Evolutionary conservation across 371 early-diverging fungal species (phyloP).

Genomic region (Mucor ambiguus): DNA sequence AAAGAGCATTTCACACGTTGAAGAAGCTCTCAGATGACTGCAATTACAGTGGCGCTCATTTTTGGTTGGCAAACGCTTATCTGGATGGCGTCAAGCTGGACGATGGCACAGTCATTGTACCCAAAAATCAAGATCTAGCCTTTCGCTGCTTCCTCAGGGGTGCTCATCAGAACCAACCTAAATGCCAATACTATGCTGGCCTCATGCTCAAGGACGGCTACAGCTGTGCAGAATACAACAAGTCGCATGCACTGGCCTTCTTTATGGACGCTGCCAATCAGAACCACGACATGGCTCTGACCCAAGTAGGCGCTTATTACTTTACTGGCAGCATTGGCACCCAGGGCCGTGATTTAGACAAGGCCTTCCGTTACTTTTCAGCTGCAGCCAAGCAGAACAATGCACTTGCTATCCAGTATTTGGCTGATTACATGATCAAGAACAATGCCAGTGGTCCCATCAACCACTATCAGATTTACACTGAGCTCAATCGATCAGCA

Average conservation of each 20-base stretch:
- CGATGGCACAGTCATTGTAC: constrained; percentile 1
- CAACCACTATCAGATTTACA: constrained; percentile 7
- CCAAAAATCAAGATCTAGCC: constrained; percentile 4
- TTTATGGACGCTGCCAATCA: constrained; percentile 18
- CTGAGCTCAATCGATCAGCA: constrained; percentile 13
- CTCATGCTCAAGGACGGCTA: constrained; percentile 18
- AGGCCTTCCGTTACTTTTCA: constrained; percentile 22
- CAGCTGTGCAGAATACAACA: neutral
- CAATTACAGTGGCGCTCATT: constrained; percentile 22
- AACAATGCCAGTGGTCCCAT: constrained; percentile 1
- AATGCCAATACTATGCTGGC: constrained; percentile 15
- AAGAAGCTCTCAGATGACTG: constrained; percentile 18
- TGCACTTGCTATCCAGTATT: constrained; percentile 19
- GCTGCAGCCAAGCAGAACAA: constrained; percentile 21
- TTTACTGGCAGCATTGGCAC: constrained; percentile 10
- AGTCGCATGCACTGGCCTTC: constrained; percentile 14
- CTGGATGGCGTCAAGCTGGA: constrained; percentile 14
- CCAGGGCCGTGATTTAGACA: neutral
- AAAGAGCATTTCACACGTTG: constrained; percentile 11
- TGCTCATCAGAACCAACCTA: neutral
- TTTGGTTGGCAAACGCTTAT: constrained; percentile 18
- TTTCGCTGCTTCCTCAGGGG: constrained; percentile 17
- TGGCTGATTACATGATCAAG: constrained; percentile 28
- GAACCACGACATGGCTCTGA: constrained; percentile 11
- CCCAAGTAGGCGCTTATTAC: constrained; percentile 23